Evolutionary conservation across 306 rosid genomes (phyloP).

Genomic region (Chamaecrista fasciculata): DNA sequence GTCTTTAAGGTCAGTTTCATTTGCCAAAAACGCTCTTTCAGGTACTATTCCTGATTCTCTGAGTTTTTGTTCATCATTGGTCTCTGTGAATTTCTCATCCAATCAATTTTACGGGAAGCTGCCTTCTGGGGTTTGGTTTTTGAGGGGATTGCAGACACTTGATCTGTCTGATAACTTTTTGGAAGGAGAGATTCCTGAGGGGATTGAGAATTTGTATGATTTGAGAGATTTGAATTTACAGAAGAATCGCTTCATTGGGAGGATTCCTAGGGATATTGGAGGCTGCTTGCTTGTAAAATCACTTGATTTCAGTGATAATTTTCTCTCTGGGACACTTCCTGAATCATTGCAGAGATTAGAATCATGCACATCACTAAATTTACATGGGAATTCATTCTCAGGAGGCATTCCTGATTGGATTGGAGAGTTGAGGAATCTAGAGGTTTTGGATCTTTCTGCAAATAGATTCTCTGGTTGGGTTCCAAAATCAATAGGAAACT

Average conservation of each 20-base stretch:
- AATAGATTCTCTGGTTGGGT: slow-evolving; percentile 72
- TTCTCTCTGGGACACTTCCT: slow-evolving; percentile 65
- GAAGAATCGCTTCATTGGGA: slow-evolving; percentile 61
- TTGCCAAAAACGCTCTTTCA: slow-evolving; percentile 61
- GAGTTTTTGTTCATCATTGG: slow-evolving; percentile 62
- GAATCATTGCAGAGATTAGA: slow-evolving; percentile 64
- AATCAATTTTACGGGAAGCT: slow-evolving; percentile 61
- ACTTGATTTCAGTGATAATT: slow-evolving; percentile 72
- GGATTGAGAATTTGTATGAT: slow-evolving; percentile 60
- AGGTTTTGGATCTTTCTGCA: slow-evolving; percentile 61
- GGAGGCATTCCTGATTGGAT: slow-evolving; percentile 81
- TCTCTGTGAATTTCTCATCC: slow-evolving; percentile 57
- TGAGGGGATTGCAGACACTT: slow-evolving; percentile 65
- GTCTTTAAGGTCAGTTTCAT: slow-evolving; percentile 61
- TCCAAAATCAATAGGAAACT: slow-evolving; percentile 75
- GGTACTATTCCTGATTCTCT: slow-evolving; percentile 81
- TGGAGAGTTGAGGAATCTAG: slow-evolving; percentile 68
- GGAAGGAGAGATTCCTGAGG: slow-evolving; percentile 68
- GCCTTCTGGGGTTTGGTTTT: slow-evolving; percentile 71
- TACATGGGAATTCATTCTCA: slow-evolving; percentile 59
- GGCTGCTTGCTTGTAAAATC: slow-evolving; percentile 54
- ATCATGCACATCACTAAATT: slow-evolving; percentile 60
- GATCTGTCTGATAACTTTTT: slow-evolving; percentile 75
- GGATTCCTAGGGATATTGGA: slow-evolving; percentile 66
- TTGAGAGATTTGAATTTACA: slow-evolving; percentile 56